Evolutionary conservation across 2,329 filamentous ascomycete species (phyloP), one percentile per base, ranked within the genome.

Genomic region (Aureobasidium sp.): DNA sequence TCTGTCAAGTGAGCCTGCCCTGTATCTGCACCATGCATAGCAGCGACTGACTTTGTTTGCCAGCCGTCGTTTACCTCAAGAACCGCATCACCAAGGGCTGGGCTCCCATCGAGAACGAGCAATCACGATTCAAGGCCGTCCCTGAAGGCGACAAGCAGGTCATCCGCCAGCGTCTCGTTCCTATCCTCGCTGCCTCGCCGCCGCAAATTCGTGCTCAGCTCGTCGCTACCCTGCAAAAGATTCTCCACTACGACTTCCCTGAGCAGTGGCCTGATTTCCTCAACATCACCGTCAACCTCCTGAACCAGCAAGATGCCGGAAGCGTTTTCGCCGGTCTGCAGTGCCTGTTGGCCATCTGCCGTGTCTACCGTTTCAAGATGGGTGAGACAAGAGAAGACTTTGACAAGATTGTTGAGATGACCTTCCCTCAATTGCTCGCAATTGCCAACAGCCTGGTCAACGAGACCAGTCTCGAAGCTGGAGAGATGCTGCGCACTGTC

Each of bases 51-150:
- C 29, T 72, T 37, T 66, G 36, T 63, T 63, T 59, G 64, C 52
- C 76, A 97, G 93, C 92, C 72, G 92, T 93, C 72, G 90, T 99
- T 70, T 99, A 97, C 78, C 86, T 97, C 75, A 99, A 99, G 81
- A 97, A 99, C 79, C 89, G 92, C 73, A 89, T 97, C 75, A 93
- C 89, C 75, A 89, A 92, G 73, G 92, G 90, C 70, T 99, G 94
- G 94, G 84, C 87, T 62, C 86, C 84, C 66, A 82, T 83, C 71
- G 88, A 93, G 67, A 84, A 87, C 66, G 83, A 84, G 71, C 64
- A 68, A 50, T 63, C 65, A 37, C 65, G 65, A 36, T 86, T 88
- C 69, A 86, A 85, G 69, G 80, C 87, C 69, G 94, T 96, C 77
- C 83, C 89, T 69, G 93, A 97, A 73, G 86, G 89, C 65, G 94